A percentile compares a stretch with the other conserved stretches of the same genome.
These are phyloP conservation scores for Plenodomus biglobosus DNA, from an alignment of 2,329 filamentous ascomycete genomes.

Conservation along the genomic window DNA sequence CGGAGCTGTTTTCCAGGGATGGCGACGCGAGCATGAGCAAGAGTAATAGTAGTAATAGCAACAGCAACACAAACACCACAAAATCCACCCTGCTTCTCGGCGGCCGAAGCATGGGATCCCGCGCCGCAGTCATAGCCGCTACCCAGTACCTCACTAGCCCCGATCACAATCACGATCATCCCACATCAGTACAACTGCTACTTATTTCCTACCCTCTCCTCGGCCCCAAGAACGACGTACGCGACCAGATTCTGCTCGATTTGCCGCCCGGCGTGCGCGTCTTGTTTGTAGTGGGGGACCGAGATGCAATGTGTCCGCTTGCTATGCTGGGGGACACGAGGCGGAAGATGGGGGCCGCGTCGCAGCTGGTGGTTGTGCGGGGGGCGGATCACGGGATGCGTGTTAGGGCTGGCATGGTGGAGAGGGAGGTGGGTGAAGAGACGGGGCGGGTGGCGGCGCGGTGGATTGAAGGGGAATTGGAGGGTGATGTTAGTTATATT, in stretches of 20 bases:
- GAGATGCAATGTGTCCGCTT: constrained; percentile 28
- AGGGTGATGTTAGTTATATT: constrained; percentile 8
- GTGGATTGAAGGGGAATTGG: constrained; percentile 31
- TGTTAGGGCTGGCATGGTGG: constrained; percentile 27
- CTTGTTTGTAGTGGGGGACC: constrained; percentile 45
- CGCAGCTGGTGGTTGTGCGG: constrained; percentile 41
- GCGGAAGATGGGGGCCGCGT: constrained; percentile 43
- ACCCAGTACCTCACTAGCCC: constrained; percentile 11
- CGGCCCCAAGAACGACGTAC: constrained; percentile 37
- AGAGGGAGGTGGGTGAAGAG: constrained; percentile 32
- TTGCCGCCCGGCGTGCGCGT: constrained; percentile 35
- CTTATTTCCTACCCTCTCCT: constrained; percentile 48
- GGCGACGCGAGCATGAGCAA: too few relatives aligned
- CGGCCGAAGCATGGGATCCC: constrained; percentile 50
- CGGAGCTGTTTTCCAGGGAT: constrained; percentile 16
- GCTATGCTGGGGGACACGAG: constrained; percentile 29
- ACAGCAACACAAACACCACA: too few relatives aligned
- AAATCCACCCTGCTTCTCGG: too few relatives aligned
- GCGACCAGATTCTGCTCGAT: constrained; percentile 45
- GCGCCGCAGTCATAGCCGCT: constrained; percentile 46
- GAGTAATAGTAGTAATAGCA: too few relatives aligned
- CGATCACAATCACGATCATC: background rate
- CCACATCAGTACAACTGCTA: constrained; percentile 26
- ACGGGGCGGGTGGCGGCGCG: constrained; percentile 39
- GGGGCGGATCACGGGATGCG: constrained; percentile 49